A percentile compares a stretch with the other conserved stretches of the same genome.
These are phyloP conservation scores for Rhododendron ferrugineum DNA, from an alignment of 148 eudicot species.

Conservation along the genomic window DNA sequence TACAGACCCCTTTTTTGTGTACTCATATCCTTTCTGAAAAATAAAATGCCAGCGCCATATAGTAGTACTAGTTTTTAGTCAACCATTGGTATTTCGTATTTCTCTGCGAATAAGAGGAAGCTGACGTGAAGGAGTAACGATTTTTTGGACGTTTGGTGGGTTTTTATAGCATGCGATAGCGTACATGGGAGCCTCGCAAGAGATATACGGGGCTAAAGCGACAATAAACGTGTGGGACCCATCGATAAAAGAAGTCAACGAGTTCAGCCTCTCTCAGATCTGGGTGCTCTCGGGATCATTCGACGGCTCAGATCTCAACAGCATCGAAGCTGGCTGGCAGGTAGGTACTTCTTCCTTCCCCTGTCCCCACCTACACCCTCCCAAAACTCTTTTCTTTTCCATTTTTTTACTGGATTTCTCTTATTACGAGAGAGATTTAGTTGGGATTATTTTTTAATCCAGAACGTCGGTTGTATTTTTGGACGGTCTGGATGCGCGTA, in stretches of 20 bases:
- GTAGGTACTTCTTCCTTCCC: slow-evolving; percentile 57
- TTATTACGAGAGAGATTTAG: no score
- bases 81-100: background rate
- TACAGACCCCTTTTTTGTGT: background rate
- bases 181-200: slow-evolving; percentile 59
- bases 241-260: slow-evolving; percentile 60
- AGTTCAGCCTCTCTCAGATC: slow-evolving; percentile 92
- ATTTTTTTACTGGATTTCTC: no score
- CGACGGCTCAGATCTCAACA: slow-evolving; percentile 94
- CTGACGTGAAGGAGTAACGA: background rate
- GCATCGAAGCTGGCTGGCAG: slow-evolving; percentile 99
- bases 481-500: no score
- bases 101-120: background rate
- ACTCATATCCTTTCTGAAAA: background rate
- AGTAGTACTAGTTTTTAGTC: background rate
- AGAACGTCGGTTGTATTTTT: no score
- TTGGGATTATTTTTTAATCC: no score
- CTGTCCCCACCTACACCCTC: background rate
- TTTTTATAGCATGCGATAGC: slow-evolving; percentile 84
- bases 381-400: background rate
- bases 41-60: background rate
- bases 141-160: background rate
- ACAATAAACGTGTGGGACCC: slow-evolving; percentile 98
- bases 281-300: slow-evolving; percentile 97
- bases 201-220: slow-evolving; percentile 88